A percentile compares a stretch with the other conserved stretches of the same genome.
Conservation (phyloP, 2,329 filamentous ascomycete species). For the Arthroderma uncinatum region DNA sequence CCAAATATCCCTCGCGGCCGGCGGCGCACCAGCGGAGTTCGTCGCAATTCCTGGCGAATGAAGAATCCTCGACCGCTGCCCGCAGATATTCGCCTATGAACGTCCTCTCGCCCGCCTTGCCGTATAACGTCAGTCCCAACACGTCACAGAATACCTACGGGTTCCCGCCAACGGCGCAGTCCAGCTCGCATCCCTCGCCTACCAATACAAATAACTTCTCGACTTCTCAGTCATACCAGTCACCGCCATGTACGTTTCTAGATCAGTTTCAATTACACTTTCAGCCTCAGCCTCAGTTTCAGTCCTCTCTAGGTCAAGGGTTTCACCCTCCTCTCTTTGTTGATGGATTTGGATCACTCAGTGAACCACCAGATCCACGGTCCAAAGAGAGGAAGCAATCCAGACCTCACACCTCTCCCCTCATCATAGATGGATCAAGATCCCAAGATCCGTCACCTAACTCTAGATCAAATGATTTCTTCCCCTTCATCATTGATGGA, state of each 20-base stretch:
- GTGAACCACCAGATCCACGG: neutral
- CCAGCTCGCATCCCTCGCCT: constrained; percentile 62
- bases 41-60: constrained; percentile 60
- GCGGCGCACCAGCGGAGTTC: constrained; percentile 63
- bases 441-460: neutral
- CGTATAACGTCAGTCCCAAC: constrained; percentile 58
- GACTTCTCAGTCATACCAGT: constrained; percentile 48
- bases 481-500: neutral
- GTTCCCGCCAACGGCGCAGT: constrained; percentile 43
- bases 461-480: neutral
- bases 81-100: constrained; percentile 97
- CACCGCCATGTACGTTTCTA: constrained; percentile 43
- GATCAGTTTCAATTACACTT: neutral
- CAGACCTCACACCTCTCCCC: neutral
- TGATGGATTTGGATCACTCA: neutral
- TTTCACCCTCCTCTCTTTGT: neutral
- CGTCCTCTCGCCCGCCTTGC: constrained; percentile 64
- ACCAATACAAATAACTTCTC: constrained; percentile 52
- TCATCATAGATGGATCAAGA: neutral
- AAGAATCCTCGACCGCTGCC: constrained; percentile 63
- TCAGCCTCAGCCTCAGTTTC: neutral
- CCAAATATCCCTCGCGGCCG: constrained; percentile 75
- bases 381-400: neutral
- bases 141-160: constrained; percentile 41
- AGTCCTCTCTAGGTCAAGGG: neutral